Base-by-base conservation (phyloP, 495 filamentous ascomycete species). In the Penicillium silybi region DNA sequence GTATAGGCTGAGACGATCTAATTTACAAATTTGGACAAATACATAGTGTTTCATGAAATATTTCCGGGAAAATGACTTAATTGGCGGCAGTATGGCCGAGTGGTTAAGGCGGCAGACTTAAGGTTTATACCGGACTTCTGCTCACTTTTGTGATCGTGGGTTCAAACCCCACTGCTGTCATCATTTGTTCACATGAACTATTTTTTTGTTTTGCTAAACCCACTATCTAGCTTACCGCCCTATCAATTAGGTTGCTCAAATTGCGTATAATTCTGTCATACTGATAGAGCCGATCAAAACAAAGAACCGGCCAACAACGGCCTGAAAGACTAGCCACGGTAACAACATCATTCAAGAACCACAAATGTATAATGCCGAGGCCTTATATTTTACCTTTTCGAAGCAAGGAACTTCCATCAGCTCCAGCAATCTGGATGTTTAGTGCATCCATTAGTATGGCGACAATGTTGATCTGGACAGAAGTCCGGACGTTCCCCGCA, bases 401-500 rank as follows among this genome's bases (percentile, higher is more conserved):
- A 13, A 15, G 8, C 29, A 29, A 29, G 26, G 4, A 3, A 32
- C 29, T 13, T 32, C 29, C 1, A 32, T 32, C 1, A 13, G 11
- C 10, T 32, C 29, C 9, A 15, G 29, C 29, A 32, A 32, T 32
- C 29, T 32, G 8, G 9, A 18, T 48, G 19, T 39, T 16, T 32
- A 6, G 4, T 41, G 18, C 8, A 4, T 41, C n/a, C 6, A 19
- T 41, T 19, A 20, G 38, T 41, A 18, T 41, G 18, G 4, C 15
- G 6, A 23, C 22, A 6, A 32, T 48, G 35, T 49, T 49, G 16
- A 35, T 41, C 49, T 38, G 56, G 46, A 46, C 37, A 50, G 56
- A 58, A 58, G 38, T 47, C 53, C 53, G 53, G 35, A 43, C 38
- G 42, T 49, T 54, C 52, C 52, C 52, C 52, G 52, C 53, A 46